phyloP scores from a whole-genome alignment of 1,284 basidiomycete genomes.

The Boletus mariae region DNA sequence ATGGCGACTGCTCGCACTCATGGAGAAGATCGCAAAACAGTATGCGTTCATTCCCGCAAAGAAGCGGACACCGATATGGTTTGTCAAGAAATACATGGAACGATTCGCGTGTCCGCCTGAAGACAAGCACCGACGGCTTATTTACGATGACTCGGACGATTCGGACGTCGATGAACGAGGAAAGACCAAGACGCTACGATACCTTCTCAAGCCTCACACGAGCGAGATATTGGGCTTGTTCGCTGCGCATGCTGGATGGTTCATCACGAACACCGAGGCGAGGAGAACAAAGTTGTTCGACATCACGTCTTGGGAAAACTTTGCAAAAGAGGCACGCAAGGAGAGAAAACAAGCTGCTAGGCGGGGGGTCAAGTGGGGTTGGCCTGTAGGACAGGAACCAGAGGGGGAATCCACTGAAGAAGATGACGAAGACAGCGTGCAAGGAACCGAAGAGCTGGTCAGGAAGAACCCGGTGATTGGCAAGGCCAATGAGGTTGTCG shows the following conservation, averaged over 20 bases:
- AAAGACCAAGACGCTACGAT: slow-evolving; percentile 27
- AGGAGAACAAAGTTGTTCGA: slow-evolving; percentile 35
- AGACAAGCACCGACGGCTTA: slow-evolving; percentile 34
- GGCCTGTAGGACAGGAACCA: slow-evolving; percentile 14
- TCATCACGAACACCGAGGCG: slow-evolving; percentile 43
- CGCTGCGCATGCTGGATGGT: slow-evolving; percentile 50
- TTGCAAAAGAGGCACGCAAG: slow-evolving; percentile 35
- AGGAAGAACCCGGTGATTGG: slow-evolving; percentile 28
- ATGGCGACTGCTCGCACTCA: slow-evolving; percentile 38
- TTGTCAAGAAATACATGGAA: slow-evolving; percentile 37
- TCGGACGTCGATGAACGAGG: slow-evolving; percentile 33
- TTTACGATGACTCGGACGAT: slow-evolving; percentile 31
- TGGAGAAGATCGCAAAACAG: slow-evolving; percentile 36
- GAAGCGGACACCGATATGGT: slow-evolving; percentile 47
- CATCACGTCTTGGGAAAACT: slow-evolving; percentile 41
- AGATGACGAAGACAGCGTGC: not conserved
- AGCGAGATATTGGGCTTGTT: slow-evolving; percentile 44
- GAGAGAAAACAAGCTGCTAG: slow-evolving; percentile 30
- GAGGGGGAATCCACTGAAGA: slow-evolving; percentile 12
- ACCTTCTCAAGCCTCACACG: slow-evolving; percentile 41
- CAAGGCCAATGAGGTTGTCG: slow-evolving; percentile 18
- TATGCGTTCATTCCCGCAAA: slow-evolving; percentile 32
- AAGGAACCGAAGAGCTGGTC: slow-evolving; percentile 13
- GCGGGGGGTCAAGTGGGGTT: slow-evolving; percentile 30
- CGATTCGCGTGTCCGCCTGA: slow-evolving; percentile 26